Evolutionary conservation across 139 green algal species (phyloP).

Genomic region (Limnomonas spitsbergensis): DNA sequence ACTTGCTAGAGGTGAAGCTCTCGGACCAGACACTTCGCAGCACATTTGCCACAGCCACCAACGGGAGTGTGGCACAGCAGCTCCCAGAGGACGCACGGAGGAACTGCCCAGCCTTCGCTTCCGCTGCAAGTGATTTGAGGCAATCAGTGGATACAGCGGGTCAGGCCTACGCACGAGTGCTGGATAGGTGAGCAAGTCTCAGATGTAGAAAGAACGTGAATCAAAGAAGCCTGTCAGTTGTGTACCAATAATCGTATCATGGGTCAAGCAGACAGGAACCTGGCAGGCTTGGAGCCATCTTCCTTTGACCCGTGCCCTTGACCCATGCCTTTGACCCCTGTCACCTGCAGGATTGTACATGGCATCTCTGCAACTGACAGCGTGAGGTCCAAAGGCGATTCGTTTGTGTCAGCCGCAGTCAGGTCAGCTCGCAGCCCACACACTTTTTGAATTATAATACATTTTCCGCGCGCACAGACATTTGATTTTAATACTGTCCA

Average conservation of each 20-base stretch:
- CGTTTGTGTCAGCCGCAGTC: neutral
- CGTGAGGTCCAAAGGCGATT: neutral
- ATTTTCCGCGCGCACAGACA: no score
- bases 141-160: neutral
- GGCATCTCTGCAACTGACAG: no score
- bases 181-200: neutral
- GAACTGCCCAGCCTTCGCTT: conserved; percentile 21
- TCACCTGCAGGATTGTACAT: neutral
- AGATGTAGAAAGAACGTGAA: no score
- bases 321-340: neutral
- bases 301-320: no score
- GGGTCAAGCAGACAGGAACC: no score
- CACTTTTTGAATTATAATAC: no score
- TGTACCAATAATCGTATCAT: no score
- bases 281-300: no score
- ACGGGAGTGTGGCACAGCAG: neutral
- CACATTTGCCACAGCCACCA: conserved; percentile 24
- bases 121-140: neutral
- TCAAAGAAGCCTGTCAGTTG: no score
- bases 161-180: neutral
- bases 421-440: no score
- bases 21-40: conserved; percentile 7
- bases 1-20: neutral
- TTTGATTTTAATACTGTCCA: no score
- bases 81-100: neutral